Evolutionary conservation across 192 early-diverging fungal genomes (phyloP), one percentile per base, ranked within the genome.

Genomic region (Oehlia diaphana): DNA sequence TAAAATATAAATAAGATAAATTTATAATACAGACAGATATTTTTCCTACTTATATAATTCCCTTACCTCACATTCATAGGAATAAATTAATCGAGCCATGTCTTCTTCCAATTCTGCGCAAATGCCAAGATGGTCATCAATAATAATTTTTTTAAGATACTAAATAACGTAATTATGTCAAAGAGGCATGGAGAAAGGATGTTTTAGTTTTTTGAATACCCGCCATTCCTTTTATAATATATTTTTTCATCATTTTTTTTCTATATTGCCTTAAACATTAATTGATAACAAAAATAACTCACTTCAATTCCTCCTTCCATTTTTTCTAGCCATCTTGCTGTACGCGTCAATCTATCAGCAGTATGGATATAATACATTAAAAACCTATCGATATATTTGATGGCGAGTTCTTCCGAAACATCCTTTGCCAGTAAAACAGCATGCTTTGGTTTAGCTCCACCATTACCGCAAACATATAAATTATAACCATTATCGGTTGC

Each of bases 401-500:
- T 85, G 23, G 83, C 84, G 2, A 82, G 44, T 50, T 85, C 83
- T 78, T 92, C 90, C 23, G 87, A 74, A 28, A 88, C 83, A 49
- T 92, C 88, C 9, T 84, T 72, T 12, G 81, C 87, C 6, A 92
- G 79, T 58, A 93, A 75, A 28, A 89, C 87, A 2, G 92, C 91
- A 67, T 92, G 91, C 77, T 89, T 92, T 7, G 91, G 91, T 66
- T 84, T 89, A 8, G 90, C 80, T 31, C 91, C 91, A 50, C 91
- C 91, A 79, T 92, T 92, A 23, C 91, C 91, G 35, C 90, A 89
- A 14, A 92, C 91, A 71, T 92, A 92, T 9, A 92, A 64, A 77
- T 92, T 92, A 80, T 89, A 92, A 0, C 91, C 91, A 53, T 91
- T 92, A 21, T 92, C 92, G 9, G 92, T 93, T 7, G 91, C 91